These are phyloP conservation scores for Reticulascus tulasneorum DNA, from an alignment of 2,329 filamentous ascomycete species.

Conservation along the genomic window DNA sequence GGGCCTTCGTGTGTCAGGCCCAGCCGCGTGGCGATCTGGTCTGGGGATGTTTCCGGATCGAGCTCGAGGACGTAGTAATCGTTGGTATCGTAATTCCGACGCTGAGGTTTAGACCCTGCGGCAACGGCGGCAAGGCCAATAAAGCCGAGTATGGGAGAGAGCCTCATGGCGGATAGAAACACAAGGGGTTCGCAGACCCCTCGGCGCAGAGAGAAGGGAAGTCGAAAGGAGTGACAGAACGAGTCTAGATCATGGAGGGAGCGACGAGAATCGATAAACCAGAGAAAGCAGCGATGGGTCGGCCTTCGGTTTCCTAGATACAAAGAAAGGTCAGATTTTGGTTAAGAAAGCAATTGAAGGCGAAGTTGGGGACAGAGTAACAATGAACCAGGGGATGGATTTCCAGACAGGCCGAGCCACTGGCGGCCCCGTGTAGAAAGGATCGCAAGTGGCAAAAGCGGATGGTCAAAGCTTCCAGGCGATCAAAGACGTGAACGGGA, in stretches of 20 bases:
- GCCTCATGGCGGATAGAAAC: constrained; percentile 39
- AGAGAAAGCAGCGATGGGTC: too few species aligned
- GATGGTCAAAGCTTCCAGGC: constrained; percentile 12
- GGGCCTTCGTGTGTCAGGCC: constrained; percentile 78
- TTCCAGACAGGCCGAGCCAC: background rate
- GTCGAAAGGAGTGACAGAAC: background rate
- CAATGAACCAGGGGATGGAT: background rate
- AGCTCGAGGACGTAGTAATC: constrained; percentile 95
- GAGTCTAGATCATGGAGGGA: too few species aligned
- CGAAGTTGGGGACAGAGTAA: too few species aligned
- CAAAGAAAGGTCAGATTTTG: too few species aligned
- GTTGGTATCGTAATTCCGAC: constrained; percentile 71
- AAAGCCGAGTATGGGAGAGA: constrained; percentile 48
- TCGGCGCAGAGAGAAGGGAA: constrained; percentile 2
- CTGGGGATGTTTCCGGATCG: constrained; percentile 59
- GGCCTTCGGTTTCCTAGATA: background rate
- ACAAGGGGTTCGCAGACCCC: constrained; percentile 3
- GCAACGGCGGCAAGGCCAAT: constrained; percentile 47
- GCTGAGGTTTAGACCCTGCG: constrained; percentile 42
- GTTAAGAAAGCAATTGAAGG: too few species aligned
- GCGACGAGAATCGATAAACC: background rate
- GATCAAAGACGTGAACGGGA: background rate
- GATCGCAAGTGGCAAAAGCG: constrained; percentile 13
- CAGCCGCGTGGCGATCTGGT: constrained; percentile 66
- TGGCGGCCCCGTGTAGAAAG: too few species aligned